Evolutionary conservation across 345 rosid species (phyloP), one percentile per base, ranked within the genome.

Genomic region (Hypericum androsaemum): DNA sequence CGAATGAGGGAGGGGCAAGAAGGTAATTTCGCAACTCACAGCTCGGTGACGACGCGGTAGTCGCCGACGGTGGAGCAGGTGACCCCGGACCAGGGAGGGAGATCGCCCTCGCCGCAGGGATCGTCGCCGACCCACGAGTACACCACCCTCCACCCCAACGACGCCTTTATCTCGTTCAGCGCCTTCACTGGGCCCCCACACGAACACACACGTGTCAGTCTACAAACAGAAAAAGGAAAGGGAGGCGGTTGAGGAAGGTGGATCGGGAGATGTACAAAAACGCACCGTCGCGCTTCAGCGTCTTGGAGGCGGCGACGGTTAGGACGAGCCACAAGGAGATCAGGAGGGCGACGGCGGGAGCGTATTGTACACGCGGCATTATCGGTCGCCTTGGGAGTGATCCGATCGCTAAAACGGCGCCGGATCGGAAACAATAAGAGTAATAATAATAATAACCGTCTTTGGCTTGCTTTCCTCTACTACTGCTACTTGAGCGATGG

Each of bases 121-220:
- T 90, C 98, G 10, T 90, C 98, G 47, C 98, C 98, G 5, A 90
- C 79, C 98, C 98, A 90, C 9, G 96, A 78, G 65, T 90, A 90
- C 13, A 87, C 95, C 39, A 90, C 96, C 65, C 95, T 79, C 98
- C 98, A 90, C 37, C 98, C 98, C 22, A 90, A 80, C 36, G 96
- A 90, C 17, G 98, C 88, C 75, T 90, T 90, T 16, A 90, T 90
- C 70, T 90, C 96, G 70, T 84, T 90, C 73, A 90, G 74, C 43
- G 98, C 98, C 78, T 90, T 90, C 65, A 87, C 96, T 90, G 76
- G 32, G 32, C 32, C 32, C 32, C 1, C 32, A 4, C 32, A 4
- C 32, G 4, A 22, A 22, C 5, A 12, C 41, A 7, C 11, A 62
- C 32, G 38, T 47, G 6, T 54, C 7, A 6, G 12, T 32, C 43